phyloP scores from a whole-genome alignment of 2,329 filamentous ascomycete genomes.

The Triangularia setosa region DNA sequence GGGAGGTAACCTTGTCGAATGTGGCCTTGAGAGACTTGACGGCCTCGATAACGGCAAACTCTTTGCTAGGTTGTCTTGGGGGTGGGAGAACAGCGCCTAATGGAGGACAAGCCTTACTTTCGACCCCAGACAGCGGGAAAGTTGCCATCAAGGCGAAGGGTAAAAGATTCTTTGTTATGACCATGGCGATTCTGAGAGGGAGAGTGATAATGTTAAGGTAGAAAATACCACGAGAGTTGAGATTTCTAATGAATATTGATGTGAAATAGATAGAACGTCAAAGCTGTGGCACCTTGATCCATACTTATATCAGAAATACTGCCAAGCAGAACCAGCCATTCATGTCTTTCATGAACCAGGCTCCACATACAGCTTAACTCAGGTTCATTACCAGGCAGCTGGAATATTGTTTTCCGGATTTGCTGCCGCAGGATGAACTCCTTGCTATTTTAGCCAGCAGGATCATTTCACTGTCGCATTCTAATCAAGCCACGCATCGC shows the following conservation, averaged over 20 bases:
- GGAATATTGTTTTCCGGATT: background rate
- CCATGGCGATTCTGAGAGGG: background rate
- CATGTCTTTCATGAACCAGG: too few relatives aligned
- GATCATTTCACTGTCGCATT: background rate
- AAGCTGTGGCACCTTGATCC: too few relatives aligned
- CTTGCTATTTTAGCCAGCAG: background rate
- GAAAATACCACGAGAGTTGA: too few relatives aligned
- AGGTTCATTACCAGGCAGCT: too few relatives aligned
- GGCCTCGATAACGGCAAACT: slow-evolving; percentile 30
- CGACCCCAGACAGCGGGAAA: background rate
- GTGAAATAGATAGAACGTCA: too few relatives aligned
- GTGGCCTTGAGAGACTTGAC: slow-evolving; percentile 20
- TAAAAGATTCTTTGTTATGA: background rate
- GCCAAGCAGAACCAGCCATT: too few relatives aligned
- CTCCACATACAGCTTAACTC: too few relatives aligned
- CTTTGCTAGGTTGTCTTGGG: slow-evolving; percentile 33
- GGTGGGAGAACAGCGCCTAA: slow-evolving; percentile 40
- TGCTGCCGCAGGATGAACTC: background rate
- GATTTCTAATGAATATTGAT: too few relatives aligned
- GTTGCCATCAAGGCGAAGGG: background rate
- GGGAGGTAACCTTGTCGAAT: slow-evolving; percentile 22
- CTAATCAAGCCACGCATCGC: background rate
- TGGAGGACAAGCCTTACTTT: slow-evolving; percentile 33
- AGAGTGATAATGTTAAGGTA: background rate
- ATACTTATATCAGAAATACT: too few relatives aligned